Evolutionary conservation across 2,329 filamentous ascomycete species (phyloP).

Genomic region (Penicillium sp.): DNA sequence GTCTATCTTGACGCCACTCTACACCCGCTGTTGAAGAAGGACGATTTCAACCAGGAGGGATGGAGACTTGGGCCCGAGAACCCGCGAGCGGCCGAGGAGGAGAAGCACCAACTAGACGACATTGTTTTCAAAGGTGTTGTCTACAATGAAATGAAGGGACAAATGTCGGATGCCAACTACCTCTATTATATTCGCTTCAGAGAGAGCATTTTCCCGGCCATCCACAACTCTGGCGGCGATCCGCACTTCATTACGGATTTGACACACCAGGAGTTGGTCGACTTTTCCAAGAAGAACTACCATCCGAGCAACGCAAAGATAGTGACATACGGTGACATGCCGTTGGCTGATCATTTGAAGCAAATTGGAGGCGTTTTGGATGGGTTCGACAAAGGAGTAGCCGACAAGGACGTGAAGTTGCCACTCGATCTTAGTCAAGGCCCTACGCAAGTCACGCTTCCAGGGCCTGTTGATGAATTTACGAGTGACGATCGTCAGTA

Average conservation of each 20-base stretch:
- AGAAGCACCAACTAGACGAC: constrained; percentile 54
- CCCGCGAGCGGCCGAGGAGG: constrained; percentile 55
- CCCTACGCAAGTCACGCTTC: constrained; percentile 65
- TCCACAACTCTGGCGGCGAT: constrained; percentile 96
- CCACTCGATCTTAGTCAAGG: constrained; percentile 69
- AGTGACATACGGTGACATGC: constrained; percentile 92
- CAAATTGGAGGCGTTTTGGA: constrained; percentile 73
- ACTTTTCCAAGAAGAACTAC: constrained; percentile 90
- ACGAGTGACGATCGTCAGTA: constrained; percentile 81
- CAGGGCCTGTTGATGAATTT: constrained; percentile 81
- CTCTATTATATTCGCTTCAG: constrained; percentile 94
- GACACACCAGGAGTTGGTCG: constrained; percentile 81
- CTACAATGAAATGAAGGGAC: constrained; percentile 99
- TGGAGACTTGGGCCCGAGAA: constrained; percentile 96
- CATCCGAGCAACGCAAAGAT: constrained; percentile 97
- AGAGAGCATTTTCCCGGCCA: constrained; percentile 86
- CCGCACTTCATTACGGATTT: constrained; percentile 94
- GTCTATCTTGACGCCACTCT: constrained; percentile 95
- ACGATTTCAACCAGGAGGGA: constrained; percentile 93
- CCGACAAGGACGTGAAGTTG: constrained; percentile 68
- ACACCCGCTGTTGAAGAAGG: constrained; percentile 80
- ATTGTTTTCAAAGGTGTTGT: constrained; percentile 93
- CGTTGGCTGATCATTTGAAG: constrained; percentile 72
- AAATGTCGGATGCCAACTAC: constrained; percentile 96
- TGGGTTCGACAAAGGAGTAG: constrained; percentile 65